phyloP scores from a whole-genome alignment of 495 filamentous ascomycete species.

The Neurospora sp. region DNA sequence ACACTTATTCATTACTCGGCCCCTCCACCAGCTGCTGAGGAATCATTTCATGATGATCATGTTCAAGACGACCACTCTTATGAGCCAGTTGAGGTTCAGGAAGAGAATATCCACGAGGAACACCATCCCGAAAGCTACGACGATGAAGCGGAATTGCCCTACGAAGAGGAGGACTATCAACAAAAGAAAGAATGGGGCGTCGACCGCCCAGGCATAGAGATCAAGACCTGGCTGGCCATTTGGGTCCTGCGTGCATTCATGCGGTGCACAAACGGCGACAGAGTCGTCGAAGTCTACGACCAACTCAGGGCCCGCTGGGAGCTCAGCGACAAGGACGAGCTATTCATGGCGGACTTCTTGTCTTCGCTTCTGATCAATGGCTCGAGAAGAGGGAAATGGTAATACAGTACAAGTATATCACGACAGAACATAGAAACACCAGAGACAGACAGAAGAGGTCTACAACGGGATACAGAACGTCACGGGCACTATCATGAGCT shows the following conservation, averaged over 20 bases:
- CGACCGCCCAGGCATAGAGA: constrained; percentile 24
- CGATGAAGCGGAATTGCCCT: not conserved
- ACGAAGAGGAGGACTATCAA: not conserved
- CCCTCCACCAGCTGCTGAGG: not conserved
- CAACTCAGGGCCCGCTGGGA: constrained; percentile 28
- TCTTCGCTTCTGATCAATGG: constrained; percentile 5
- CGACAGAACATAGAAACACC: not conserved
- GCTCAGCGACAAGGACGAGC: constrained; percentile 16
- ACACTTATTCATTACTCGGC: not conserved
- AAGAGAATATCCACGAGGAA: not conserved
- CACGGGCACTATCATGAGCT: not conserved
- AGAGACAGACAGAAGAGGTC: not conserved
- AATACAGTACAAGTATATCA: not conserved
- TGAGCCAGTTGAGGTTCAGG: not conserved
- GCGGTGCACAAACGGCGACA: constrained; percentile 24
- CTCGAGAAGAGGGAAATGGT: not conserved
- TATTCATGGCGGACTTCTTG: constrained; percentile 31
- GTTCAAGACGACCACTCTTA: not conserved
- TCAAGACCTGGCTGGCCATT: constrained; percentile 40
- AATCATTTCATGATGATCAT: not conserved
- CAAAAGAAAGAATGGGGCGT: not conserved
- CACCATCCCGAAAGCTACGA: not conserved
- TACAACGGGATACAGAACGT: not conserved
- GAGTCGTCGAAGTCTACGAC: constrained; percentile 34
- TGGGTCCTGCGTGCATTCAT: constrained; percentile 39